A percentile compares a stretch with the other conserved stretches of the same genome.
These are phyloP conservation scores for Gentiana dahurica DNA, from an alignment of 257 asterid species.

Conservation along the genomic window DNA sequence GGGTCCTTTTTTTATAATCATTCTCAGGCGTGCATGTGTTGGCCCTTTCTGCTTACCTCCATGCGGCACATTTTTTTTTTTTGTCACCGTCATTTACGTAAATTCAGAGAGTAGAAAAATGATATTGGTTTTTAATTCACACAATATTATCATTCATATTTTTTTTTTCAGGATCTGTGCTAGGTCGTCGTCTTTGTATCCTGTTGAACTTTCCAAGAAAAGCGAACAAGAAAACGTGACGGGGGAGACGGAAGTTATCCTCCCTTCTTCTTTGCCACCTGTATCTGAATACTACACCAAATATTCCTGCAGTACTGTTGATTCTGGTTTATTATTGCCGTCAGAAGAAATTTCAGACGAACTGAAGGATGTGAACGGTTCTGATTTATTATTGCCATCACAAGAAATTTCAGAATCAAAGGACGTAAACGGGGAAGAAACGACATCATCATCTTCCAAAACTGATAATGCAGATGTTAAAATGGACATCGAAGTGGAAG, in stretches of 20 bases:
- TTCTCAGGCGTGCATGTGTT: too few relatives aligned
- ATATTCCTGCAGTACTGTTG: slow-evolving; percentile 10
- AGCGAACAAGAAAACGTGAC: slow-evolving; percentile 22
- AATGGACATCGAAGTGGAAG: slow-evolving; percentile 20
- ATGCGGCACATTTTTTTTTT: too few relatives aligned
- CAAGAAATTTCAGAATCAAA: slow-evolving; percentile 13
- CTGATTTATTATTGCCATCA: slow-evolving; percentile 19
- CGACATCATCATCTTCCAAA: slow-evolving; percentile 6
- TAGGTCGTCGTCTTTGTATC: slow-evolving; percentile 56
- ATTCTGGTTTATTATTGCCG: slow-evolving; percentile 22
- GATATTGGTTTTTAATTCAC: too few relatives aligned
- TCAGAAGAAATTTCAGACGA: slow-evolving; percentile 16
- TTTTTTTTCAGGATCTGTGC: slow-evolving; percentile 43
- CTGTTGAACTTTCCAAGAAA: slow-evolving; percentile 30
- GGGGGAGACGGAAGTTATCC: slow-evolving; percentile 22
- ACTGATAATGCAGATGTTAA: slow-evolving; percentile 17
- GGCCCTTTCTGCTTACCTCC: too few relatives aligned
- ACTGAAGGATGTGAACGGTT: slow-evolving; percentile 1
- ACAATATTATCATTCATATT: background rate
- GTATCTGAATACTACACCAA: slow-evolving; percentile 17
- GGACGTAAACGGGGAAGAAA: slow-evolving; percentile 19
- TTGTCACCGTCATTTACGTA: too few relatives aligned
- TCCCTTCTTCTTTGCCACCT: slow-evolving; percentile 18
- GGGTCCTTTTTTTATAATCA: too few relatives aligned
- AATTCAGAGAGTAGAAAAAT: too few relatives aligned